Conservation (phyloP, 495 filamentous ascomycete genomes). For the Wilcoxina mikolae region DNA sequence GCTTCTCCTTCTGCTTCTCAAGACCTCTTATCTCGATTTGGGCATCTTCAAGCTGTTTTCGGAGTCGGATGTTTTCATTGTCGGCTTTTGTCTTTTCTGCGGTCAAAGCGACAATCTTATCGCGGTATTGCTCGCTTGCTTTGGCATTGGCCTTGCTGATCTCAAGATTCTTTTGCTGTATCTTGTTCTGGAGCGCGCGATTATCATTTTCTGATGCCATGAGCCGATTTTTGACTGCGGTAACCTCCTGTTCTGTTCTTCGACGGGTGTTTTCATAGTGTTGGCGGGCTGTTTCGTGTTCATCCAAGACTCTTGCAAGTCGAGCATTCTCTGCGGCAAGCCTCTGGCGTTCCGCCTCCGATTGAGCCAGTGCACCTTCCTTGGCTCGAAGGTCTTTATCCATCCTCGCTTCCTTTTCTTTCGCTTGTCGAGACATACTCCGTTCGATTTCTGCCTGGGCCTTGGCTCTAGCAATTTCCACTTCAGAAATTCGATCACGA, state of each 20-base stretch:
- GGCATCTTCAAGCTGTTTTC: slow-evolving; percentile 73
- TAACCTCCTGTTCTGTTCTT: slow-evolving; percentile 77
- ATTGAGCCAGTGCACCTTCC: slow-evolving; percentile 51
- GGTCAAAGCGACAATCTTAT: slow-evolving; percentile 60
- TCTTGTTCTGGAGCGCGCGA: slow-evolving; percentile 81
- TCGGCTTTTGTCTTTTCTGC: slow-evolving; percentile 73
- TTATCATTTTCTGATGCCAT: slow-evolving; percentile 95
- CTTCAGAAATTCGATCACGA: slow-evolving; percentile 63
- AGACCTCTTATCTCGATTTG: slow-evolving; percentile 71
- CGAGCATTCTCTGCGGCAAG: slow-evolving; percentile 64
- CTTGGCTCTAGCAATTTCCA: slow-evolving; percentile 69
- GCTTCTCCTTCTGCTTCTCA: slow-evolving; percentile 93
- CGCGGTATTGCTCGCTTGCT: slow-evolving; percentile 69
- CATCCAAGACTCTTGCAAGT: slow-evolving; percentile 65
- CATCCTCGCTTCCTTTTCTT: slow-evolving; percentile 65
- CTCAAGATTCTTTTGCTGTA: slow-evolving; percentile 95
- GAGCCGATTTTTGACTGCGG: slow-evolving; percentile 78
- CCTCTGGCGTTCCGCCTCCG: slow-evolving; percentile 59
- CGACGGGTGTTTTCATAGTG: slow-evolving; percentile 25
- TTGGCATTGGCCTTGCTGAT: slow-evolving; percentile 80
- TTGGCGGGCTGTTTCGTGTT: slow-evolving; percentile 88
- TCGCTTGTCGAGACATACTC: slow-evolving; percentile 57
- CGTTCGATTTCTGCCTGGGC: slow-evolving; percentile 70
- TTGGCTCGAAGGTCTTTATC: slow-evolving; percentile 64
- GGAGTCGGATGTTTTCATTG: slow-evolving; percentile 65